Percentiles rank a stretch among this genome's conserved stretches.
Evolutionary conservation across 768 basidiomycete genomes (phyloP).

Genomic region (Strobilomyces echinocephalus): DNA sequence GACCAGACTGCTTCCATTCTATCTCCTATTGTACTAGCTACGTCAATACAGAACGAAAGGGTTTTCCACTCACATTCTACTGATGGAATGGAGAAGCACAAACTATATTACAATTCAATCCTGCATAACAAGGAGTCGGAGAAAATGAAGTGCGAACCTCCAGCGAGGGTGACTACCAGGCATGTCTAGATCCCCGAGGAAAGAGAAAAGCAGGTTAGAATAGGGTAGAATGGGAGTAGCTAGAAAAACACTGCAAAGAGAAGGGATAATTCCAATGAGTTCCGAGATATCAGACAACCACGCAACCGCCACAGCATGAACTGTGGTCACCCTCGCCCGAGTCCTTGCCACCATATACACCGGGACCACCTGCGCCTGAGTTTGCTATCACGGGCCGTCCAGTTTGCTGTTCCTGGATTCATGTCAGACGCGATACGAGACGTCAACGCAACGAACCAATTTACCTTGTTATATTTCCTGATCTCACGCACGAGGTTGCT

Average conservation of each 20-base stretch:
- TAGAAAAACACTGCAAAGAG: constrained; percentile 7
- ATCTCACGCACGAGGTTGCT: constrained; percentile 90
- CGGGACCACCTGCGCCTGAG: constrained; percentile 38
- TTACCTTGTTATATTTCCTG: constrained; percentile 87
- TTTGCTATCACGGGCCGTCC: constrained; percentile 62
- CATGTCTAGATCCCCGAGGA: constrained; percentile 12
- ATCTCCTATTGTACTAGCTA: background rate
- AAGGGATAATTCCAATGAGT: background rate
- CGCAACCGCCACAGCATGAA: constrained; percentile 68
- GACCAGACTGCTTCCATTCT: background rate
- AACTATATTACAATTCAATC: constrained; percentile 26
- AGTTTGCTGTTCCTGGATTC: constrained; percentile 65
- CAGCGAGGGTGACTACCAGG: constrained; percentile 3
- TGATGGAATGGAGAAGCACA: constrained; percentile 9
- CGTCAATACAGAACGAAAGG: constrained; percentile 1
- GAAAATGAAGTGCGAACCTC: constrained; percentile 2
- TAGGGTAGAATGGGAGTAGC: constrained; percentile 1
- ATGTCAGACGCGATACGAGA: constrained; percentile 7
- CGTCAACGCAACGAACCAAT: constrained; percentile 9
- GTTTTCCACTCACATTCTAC: constrained; percentile 1
- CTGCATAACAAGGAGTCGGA: constrained; percentile 4
- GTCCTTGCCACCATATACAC: constrained; percentile 44
- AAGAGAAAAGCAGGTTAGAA: constrained; percentile 6
- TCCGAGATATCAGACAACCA: constrained; percentile 41
- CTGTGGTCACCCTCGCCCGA: constrained; percentile 48